Evolutionary conservation across 805 yeast species (phyloP).

Genomic region (Metschnikowia orientalis): DNA sequence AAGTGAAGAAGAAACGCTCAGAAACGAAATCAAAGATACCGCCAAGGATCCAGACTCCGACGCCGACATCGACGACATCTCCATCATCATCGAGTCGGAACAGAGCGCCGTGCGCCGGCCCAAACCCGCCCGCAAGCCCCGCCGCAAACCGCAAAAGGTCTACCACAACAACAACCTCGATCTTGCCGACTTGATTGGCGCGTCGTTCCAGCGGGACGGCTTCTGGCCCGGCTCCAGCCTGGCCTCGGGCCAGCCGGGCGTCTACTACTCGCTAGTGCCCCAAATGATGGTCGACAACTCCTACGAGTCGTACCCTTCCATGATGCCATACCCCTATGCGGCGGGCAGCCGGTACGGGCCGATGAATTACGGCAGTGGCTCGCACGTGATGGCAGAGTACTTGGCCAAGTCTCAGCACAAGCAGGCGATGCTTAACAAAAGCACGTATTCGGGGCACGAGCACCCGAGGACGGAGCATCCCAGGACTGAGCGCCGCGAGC

Average conservation of each 20-base stretch:
- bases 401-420: slow-evolving; percentile 70
- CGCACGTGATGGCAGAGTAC: slow-evolving; percentile 75
- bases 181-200: slow-evolving; percentile 9
- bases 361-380: slow-evolving; percentile 34
- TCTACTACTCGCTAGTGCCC: background rate
- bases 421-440: too few species aligned
- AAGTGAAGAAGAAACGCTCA: background rate
- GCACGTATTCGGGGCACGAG: too few species aligned
- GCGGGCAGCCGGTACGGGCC: slow-evolving; percentile 3
- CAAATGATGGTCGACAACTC: background rate
- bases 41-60: slow-evolving; percentile 30
- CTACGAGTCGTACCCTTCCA: background rate
- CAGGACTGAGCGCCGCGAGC: too few species aligned
- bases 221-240: background rate
- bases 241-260: background rate
- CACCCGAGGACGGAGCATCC: too few species aligned
- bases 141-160: slow-evolving; percentile 9
- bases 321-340: slow-evolving; percentile 2
- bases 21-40: background rate
- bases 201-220: slow-evolving; percentile 10
- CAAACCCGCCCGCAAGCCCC: background rate
- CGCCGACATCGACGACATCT: slow-evolving; percentile 27
- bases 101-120: slow-evolving; percentile 1
- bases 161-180: slow-evolving; percentile 10
- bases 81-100: slow-evolving; percentile 36